A percentile compares a stretch with the other conserved stretches of the same genome.
These are phyloP conservation scores for Magnaporthiopsis incrustans DNA, from an alignment of 2,329 filamentous ascomycete species.

Conservation along the genomic window DNA sequence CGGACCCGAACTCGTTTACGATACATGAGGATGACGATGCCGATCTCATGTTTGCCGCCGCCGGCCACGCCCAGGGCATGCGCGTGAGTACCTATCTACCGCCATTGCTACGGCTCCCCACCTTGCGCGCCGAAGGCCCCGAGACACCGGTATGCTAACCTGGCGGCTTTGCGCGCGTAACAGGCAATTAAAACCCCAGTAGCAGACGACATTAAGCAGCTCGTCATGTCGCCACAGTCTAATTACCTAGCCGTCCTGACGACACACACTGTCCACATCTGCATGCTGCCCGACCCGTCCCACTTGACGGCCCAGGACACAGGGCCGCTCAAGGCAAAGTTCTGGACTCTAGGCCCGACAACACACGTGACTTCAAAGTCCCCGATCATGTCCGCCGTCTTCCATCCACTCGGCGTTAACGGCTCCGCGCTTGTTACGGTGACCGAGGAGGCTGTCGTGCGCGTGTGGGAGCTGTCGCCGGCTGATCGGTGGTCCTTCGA, in stretches of 20 bases:
- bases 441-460: conserved; percentile 78
- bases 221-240: conserved; percentile 73
- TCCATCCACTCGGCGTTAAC: conserved; percentile 85
- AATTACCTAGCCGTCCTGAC: conserved; percentile 82
- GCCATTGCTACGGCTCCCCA: not conserved
- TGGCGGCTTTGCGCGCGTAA: conserved; percentile 14
- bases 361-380: conserved; percentile 84
- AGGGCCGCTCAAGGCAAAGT: conserved; percentile 68
- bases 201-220: conserved; percentile 74
- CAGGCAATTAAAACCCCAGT: conserved; percentile 71
- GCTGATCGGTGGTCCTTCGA: conserved; percentile 83
- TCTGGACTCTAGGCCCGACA: conserved; percentile 85
- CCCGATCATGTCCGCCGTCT: conserved; percentile 71
- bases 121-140: not conserved
- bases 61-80: conserved; percentile 32
- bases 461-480: conserved; percentile 84
- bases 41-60: conserved; percentile 19
- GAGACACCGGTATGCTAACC: not conserved
- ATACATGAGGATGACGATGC: conserved; percentile 7
- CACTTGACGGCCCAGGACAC: conserved; percentile 64
- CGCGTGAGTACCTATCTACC: conserved; percentile 29
- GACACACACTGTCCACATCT: conserved; percentile 79
- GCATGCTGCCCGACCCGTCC: conserved; percentile 72
- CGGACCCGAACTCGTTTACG: conserved; percentile 23
- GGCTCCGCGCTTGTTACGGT: conserved; percentile 80